Base-by-base conservation (phyloP, 2,329 filamentous ascomycete genomes). In the Calonectria pteridis region DNA sequence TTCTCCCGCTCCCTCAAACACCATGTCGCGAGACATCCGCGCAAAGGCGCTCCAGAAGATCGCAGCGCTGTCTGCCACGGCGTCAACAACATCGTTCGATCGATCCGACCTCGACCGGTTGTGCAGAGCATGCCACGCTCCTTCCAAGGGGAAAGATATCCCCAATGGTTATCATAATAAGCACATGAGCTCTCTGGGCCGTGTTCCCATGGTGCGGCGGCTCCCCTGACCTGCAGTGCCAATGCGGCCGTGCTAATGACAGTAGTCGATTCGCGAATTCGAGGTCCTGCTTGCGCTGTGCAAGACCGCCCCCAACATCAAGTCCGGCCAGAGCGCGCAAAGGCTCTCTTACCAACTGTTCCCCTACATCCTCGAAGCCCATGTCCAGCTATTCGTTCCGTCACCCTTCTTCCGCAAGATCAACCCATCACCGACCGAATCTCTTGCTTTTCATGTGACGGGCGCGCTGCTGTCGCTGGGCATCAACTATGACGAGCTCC, bases 211-310 rank as follows among this genome's bases (percentile, higher is more conserved):
- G 91, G 91, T 93, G 86, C 77, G 83, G 71, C 11, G 49, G 23
- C 37, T 20, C 67, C 64, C n/a, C 67, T 26, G 43, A 35, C 35
- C 26, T 23, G 35, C 46, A 43, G 31, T 9, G 28, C 16, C 62
- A n/a, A 66, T 55, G 26, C 50, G 31, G 50, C 26, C 28, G 46
- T 53, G 62, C 76, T 82, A 77, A 82, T 71, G 63, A 37, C 72
- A 67, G 28, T 82, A 97, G 95, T 94, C 93, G 67, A 92, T 96
- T 68, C 93, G 94, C 80, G 97, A 99, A 87, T 93, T 98, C 78
- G 96, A 99, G 84, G 94, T 98, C 67, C 89, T 99, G 31, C 87
- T 98, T 31, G 95, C 97, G 53, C 89, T 99, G 31, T 98, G 96
- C 88, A 96, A 96, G 85, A 95, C 96, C 67, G 95, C 96, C 4